Evolutionary conservation across 2,329 filamentous ascomycete species (phyloP).

Genomic region (Apiospora phragmitis): DNA sequence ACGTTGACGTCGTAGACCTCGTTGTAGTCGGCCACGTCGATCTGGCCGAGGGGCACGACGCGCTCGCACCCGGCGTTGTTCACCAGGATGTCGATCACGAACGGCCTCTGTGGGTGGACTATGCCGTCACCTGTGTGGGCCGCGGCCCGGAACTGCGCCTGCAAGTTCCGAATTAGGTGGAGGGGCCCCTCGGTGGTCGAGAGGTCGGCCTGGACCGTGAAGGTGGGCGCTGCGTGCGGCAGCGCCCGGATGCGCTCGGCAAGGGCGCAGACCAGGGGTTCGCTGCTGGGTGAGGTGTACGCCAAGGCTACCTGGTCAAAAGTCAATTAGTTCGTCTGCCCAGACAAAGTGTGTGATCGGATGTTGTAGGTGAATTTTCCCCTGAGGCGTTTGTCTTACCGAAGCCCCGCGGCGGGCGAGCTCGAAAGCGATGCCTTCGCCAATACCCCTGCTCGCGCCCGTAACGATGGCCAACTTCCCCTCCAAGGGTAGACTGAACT

Average conservation of each 20-base stretch:
- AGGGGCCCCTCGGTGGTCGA: slow-evolving; percentile 22
- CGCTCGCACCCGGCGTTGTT: slow-evolving; percentile 41
- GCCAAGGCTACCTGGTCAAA: slow-evolving; percentile 49
- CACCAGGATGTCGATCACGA: slow-evolving; percentile 34
- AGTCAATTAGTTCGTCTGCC: neutral
- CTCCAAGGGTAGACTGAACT: slow-evolving; percentile 12
- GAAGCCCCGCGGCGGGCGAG: slow-evolving; percentile 50
- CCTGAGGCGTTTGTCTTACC: slow-evolving; percentile 42
- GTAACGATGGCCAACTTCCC: slow-evolving; percentile 41
- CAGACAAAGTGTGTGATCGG: slow-evolving; percentile 21
- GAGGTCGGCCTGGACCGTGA: slow-evolving; percentile 24
- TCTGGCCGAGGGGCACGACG: slow-evolving; percentile 37
- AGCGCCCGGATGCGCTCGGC: slow-evolving; percentile 60
- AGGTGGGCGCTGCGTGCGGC: slow-evolving; percentile 23
- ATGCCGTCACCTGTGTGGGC: slow-evolving; percentile 13
- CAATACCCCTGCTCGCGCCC: slow-evolving; percentile 48
- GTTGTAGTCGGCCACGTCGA: slow-evolving; percentile 51
- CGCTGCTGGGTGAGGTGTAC: slow-evolving; percentile 65
- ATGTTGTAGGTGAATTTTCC: slow-evolving; percentile 44
- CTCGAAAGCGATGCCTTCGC: slow-evolving; percentile 45
- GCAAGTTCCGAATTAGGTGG: slow-evolving; percentile 17
- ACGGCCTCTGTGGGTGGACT: slow-evolving; percentile 9
- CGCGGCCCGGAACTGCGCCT: neutral
- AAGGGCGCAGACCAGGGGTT: slow-evolving; percentile 58
- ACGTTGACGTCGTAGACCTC: slow-evolving; percentile 59